Conservation (phyloP, 768 basidiomycete genomes). For the Chiua virens region DNA sequence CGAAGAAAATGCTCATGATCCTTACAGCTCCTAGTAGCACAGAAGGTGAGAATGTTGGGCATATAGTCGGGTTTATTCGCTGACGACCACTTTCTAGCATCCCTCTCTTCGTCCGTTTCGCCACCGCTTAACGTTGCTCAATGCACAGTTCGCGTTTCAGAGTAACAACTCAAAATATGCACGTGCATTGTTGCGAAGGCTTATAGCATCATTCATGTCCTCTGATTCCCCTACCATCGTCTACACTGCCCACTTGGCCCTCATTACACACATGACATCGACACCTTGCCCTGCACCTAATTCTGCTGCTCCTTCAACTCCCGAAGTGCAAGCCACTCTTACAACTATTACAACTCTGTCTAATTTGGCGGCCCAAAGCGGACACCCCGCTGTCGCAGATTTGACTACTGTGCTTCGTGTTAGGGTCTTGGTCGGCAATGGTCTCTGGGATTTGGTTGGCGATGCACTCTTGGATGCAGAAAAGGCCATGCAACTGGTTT, state of each 20-base stretch:
- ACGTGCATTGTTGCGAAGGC: slow-evolving; percentile 55
- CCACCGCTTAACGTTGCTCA: slow-evolving; percentile 58
- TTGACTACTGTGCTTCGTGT: slow-evolving; percentile 58
- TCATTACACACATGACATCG: slow-evolving; percentile 46
- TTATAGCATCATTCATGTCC: slow-evolving; percentile 45
- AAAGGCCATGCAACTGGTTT: slow-evolving; percentile 43
- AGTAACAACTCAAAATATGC: slow-evolving; percentile 56
- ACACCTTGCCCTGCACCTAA: slow-evolving; percentile 8
- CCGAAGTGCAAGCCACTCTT: slow-evolving; percentile 33
- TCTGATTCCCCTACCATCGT: slow-evolving; percentile 52
- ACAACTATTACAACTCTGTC: slow-evolving; percentile 35
- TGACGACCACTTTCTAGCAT: slow-evolving; percentile 41
- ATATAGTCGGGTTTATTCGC: slow-evolving; percentile 3
- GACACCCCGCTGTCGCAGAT: slow-evolving; percentile 45
- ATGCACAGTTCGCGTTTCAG: slow-evolving; percentile 52
- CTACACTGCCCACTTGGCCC: slow-evolving; percentile 56
- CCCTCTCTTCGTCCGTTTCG: slow-evolving; percentile 63
- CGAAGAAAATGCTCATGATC: not conserved
- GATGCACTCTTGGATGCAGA: slow-evolving; percentile 52
- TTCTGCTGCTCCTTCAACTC: slow-evolving; percentile 1
- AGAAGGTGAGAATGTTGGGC: slow-evolving; percentile 48
- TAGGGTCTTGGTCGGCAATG: slow-evolving; percentile 52
- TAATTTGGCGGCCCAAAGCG: slow-evolving; percentile 27
- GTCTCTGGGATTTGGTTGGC: slow-evolving; percentile 52
- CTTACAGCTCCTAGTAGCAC: slow-evolving; percentile 50